These are phyloP conservation scores for Hypsizygus ulmarius DNA, from an alignment of 1,284 basidiomycete species.

Conservation along the genomic window DNA sequence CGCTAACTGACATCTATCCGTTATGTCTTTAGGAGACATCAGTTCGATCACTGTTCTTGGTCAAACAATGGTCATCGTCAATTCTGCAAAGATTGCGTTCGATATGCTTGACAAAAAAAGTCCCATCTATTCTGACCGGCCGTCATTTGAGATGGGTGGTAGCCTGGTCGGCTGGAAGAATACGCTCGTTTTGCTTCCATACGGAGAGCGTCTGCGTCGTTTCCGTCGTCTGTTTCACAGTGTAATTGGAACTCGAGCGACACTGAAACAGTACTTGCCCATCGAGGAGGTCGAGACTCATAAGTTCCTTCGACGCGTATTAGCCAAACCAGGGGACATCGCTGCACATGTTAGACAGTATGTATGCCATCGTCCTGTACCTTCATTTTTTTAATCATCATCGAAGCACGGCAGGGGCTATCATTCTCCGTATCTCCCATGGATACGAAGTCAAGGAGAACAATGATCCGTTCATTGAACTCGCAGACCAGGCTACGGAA, in stretches of 20 bases:
- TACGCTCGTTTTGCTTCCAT: constrained; percentile 56
- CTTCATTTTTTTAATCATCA: neutral
- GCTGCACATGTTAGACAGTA: constrained; percentile 57
- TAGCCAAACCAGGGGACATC: constrained; percentile 53
- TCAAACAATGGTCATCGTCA: constrained; percentile 59
- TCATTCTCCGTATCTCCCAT: constrained; percentile 59
- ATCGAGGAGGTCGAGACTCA: constrained; percentile 53
- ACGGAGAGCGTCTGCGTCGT: constrained; percentile 60
- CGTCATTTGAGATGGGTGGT: constrained; percentile 54
- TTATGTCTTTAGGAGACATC: constrained; percentile 48
- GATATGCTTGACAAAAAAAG: constrained; percentile 69
- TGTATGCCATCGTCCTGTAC: constrained; percentile 20
- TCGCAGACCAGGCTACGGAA: constrained; percentile 54
- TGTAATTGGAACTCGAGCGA: constrained; percentile 51
- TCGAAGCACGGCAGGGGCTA: constrained; percentile 52
- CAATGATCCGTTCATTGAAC: constrained; percentile 55
- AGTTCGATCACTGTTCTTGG: constrained; percentile 58
- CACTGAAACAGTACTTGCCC: constrained; percentile 47
- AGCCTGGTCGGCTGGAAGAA: constrained; percentile 70
- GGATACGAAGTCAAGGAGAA: constrained; percentile 58
- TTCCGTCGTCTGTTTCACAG: constrained; percentile 59
- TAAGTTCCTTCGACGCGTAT: constrained; percentile 52
- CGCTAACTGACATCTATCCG: neutral
- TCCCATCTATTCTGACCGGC: constrained; percentile 69
- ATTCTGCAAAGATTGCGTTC: constrained; percentile 48